Evolutionary conservation across 805 yeast genomes (phyloP), one percentile per base, ranked within the genome.

Genomic region (Wickerhamiella sergipiensis): DNA sequence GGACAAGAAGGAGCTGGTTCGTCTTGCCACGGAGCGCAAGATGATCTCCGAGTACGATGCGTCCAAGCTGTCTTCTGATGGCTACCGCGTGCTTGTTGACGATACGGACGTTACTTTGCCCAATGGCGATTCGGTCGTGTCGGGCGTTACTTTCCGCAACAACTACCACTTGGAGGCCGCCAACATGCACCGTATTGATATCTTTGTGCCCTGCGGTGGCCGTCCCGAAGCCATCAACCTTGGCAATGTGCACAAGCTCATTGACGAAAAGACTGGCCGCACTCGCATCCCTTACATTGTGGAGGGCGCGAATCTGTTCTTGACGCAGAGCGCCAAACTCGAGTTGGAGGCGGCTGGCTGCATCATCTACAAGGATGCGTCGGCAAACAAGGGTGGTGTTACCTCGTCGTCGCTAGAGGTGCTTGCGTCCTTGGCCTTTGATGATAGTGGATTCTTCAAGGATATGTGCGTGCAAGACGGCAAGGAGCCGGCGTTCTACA

Each of bases 191-290:
- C 75, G 76, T 31, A 74, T 88, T 54, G 88, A 87, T 61, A 71
- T 90, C 63, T 89, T 92, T 69, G 97, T 89, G 43, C 98, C 98
- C 52, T 90, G 98, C 70, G 98, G 98, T 68, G 98, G 98, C 59
- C 83, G 98, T 70, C 98, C 98, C 53, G 90, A 85, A 60, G 94
- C 97, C 19, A 81, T 90, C 66, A 94, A 89, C 67, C 79, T 89
- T 56, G 82, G 80, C 67, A 92, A 85, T 61, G 92, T 89, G 53
- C 71, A 73, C 55, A 70, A 70, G 50, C 78, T 87, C 60, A 78
- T 92, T 58, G 86, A 84, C 66, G 79, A 79, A 61, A 81, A 89
- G 29, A 49, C 55, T 10, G 94, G 92, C 52, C 81, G 83, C 67
- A 67, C 85, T 19, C 71, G 78, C 57, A 76, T 92, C 59, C 94